A percentile compares a stretch with the other conserved stretches of the same genome.
phyloP scores from a whole-genome alignment of 2,329 filamentous ascomycete genomes.

The Cytospora piceae region DNA sequence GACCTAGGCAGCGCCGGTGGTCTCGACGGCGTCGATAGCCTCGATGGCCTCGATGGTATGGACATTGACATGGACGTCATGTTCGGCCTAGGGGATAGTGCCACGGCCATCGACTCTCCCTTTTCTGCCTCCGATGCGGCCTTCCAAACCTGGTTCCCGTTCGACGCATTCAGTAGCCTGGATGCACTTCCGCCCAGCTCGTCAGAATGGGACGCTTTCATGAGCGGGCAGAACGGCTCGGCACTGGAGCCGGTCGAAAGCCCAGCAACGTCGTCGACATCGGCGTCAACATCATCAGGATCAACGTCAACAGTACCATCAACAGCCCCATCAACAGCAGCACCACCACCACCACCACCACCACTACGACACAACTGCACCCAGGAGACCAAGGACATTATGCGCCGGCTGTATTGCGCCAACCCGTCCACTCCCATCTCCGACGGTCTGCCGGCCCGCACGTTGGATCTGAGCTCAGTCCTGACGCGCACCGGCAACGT shows the following conservation, averaged over 20 bases:
- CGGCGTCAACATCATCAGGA: background rate
- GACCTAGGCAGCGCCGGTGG: background rate
- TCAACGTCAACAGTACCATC: background rate
- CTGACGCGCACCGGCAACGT: background rate
- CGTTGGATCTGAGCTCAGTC: background rate
- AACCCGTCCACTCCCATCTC: background rate
- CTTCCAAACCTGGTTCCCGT: background rate
- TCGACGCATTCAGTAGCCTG: background rate
- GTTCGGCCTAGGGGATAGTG: background rate
- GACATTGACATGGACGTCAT: background rate
- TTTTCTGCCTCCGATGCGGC: background rate
- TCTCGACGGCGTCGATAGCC: background rate
- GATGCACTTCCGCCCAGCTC: background rate
- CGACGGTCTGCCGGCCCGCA: background rate
- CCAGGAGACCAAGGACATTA: background rate
- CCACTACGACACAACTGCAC: background rate
- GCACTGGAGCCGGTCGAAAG: background rate
- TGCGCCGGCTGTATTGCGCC: slow-evolving; percentile 1
- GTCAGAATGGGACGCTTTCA: background rate
- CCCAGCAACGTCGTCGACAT: background rate
- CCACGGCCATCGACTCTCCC: background rate
- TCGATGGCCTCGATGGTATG: background rate
- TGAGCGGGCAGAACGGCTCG: background rate
- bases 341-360: no score
- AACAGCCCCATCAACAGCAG: background rate